Evolutionary conservation across 805 yeast species (phyloP).

Genomic region (Yamadazyma ubonensis): DNA sequence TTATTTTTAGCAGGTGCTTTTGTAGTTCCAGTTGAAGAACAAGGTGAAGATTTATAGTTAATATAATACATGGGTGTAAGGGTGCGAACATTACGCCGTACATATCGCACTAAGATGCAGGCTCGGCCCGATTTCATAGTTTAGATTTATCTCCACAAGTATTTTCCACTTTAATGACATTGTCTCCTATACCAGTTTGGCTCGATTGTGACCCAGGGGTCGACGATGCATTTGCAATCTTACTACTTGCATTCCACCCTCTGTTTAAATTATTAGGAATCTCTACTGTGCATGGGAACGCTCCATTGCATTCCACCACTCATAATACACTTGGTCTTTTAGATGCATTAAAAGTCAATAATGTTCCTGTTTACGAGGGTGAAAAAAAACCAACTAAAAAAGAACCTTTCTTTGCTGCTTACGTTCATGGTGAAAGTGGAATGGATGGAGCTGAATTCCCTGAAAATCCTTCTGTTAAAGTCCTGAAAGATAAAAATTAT

Average conservation of each 20-base stretch:
- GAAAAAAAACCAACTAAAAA: constrained; percentile 55
- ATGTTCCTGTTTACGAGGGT: constrained; percentile 68
- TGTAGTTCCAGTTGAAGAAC: constrained; percentile 65
- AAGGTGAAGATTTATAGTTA: constrained; percentile 21
- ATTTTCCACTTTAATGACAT: constrained; percentile 18
- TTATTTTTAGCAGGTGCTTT: constrained; percentile 82
- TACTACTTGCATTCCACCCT: constrained; percentile 61
- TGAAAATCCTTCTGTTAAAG: constrained; percentile 42
- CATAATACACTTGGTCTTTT: constrained; percentile 65
- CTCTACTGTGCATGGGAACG: constrained; percentile 76
- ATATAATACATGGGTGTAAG: background rate
- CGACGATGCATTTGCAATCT: constrained; percentile 78
- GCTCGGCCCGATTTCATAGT: background rate
- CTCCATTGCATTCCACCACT: constrained; percentile 63
- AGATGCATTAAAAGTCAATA: constrained; percentile 52
- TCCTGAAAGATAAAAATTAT: constrained; percentile 24
- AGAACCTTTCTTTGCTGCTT: constrained; percentile 52
- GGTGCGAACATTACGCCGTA: background rate
- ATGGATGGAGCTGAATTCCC: constrained; percentile 71
- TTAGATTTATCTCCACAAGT: too few species aligned
- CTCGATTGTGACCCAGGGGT: constrained; percentile 92
- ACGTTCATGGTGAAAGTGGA: constrained; percentile 74
- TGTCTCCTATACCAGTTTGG: constrained; percentile 61
- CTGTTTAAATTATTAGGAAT: constrained; percentile 60
- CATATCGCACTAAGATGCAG: background rate